Evolutionary conservation across 108 stramenopile genomes (phyloP), one percentile per base, ranked within the genome.

Genomic region (Mayamaea pseudoterrestris): DNA sequence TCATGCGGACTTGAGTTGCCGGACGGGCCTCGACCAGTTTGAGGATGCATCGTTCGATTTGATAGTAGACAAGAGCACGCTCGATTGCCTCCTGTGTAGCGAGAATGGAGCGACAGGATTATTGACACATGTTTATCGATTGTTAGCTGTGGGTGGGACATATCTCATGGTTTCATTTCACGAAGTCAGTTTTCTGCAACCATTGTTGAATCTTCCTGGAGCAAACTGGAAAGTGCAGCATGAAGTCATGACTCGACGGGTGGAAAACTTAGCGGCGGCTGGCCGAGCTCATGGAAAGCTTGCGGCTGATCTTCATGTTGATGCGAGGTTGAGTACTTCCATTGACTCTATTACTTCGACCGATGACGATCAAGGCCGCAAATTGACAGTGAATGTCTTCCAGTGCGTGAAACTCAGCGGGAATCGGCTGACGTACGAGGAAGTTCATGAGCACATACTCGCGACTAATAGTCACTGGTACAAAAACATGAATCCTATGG

Each of bases 61-160:
- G 32, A 63, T 84, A 0, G 26, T 90, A 1, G 88, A 90, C 68
- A 90, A 90, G 57, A 72, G 73, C 11, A 90, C 88, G 0, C 45
- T 90, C 53, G 88, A 90, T 62, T 84, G 82, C 55, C 67, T 76
- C 13, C 34, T 90, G 2, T 90, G 88, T 51, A 63, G 74, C 29
- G 78, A 78, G 32, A 47, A 65, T 5, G 70, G 69, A 7, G 61
- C 78, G 1, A 68, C 80, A 7, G 53, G 61, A 20, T 55, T 90
- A 11, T 56, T 90, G 35, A 52, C 54, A 25, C 66, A 81, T 29
- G 72, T 78, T 1, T 80, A 84, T 57, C 66, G 66, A 37, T 53
- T 62, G 7, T 66, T 90, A 28, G 53, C 53, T 16, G 56, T 44
- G n/a, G 41, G 25, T 32, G 88, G 88, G 40, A 48, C 72, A 1